Percentiles rank a stretch among this genome's conserved stretches.
These are phyloP conservation scores for Tolypocladium ophioglossoides DNA, from an alignment of 2,329 filamentous ascomycete genomes.

Conservation along the genomic window DNA sequence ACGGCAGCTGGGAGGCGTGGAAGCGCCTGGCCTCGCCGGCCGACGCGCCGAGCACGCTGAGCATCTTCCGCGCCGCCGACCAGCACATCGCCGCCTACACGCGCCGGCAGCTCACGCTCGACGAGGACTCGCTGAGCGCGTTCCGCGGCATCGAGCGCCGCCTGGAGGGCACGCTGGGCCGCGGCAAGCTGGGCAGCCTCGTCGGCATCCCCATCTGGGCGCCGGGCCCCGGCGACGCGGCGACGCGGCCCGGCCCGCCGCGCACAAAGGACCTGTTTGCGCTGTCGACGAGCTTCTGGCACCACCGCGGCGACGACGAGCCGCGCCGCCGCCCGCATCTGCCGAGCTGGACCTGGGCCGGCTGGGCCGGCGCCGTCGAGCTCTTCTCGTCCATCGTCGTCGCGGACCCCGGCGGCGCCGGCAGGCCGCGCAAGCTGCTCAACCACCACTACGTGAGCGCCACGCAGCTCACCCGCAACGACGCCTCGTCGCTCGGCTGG, in stretches of 20 bases:
- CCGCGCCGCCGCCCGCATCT: conserved; percentile 18
- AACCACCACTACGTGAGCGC: conserved; percentile 24
- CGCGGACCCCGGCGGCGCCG: conserved; percentile 17
- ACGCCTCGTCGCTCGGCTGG: conserved; percentile 18
- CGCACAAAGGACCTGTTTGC: conserved; percentile 22
- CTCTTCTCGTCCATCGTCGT: conserved; percentile 21
- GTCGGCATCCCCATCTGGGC: conserved; percentile 23
- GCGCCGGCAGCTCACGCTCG: conserved; percentile 14
- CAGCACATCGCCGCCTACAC: conserved; percentile 23
- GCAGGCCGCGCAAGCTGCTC: conserved; percentile 18
- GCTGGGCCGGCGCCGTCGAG: conserved; percentile 23
- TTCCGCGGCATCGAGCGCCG: conserved; percentile 20
- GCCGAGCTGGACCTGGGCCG: conserved; percentile 27
- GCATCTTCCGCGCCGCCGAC: conserved; percentile 23
- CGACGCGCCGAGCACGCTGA: conserved; percentile 21
- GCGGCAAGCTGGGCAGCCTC: conserved; percentile 17
- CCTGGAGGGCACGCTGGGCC: conserved; percentile 18
- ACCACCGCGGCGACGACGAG: conserved; percentile 17
- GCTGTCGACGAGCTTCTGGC: conserved; percentile 24
- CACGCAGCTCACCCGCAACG: conserved; percentile 22
- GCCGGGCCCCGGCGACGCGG: conserved; percentile 6
- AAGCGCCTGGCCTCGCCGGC: conserved; percentile 16
- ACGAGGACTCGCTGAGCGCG: conserved; percentile 22
- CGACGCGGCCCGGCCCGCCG: conserved; percentile 9
- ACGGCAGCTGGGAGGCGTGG: conserved; percentile 25